phyloP scores from a whole-genome alignment of 2,329 filamentous ascomycete species.

The Penicillium sp. region DNA sequence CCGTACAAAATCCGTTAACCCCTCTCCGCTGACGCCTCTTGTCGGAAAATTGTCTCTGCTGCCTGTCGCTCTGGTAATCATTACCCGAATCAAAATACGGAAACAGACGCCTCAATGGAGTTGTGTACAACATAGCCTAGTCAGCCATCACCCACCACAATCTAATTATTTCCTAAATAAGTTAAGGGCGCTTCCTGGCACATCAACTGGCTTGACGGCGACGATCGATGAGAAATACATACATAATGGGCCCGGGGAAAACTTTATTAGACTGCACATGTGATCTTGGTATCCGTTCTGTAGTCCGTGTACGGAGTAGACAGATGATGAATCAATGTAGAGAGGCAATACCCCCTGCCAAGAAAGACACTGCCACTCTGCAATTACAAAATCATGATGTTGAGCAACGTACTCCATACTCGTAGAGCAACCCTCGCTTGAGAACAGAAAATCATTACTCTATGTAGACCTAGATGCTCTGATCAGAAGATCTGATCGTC shows the following conservation, averaged over 20 bases:
- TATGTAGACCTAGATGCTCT: background rate
- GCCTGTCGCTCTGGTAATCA: slow-evolving; percentile 5
- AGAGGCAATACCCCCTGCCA: background rate
- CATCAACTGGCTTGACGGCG: slow-evolving; percentile 6
- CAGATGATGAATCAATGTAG: background rate
- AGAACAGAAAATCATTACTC: background rate
- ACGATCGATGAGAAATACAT: slow-evolving; percentile 10
- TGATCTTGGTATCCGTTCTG: slow-evolving; percentile 1
- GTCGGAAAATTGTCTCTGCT: background rate
- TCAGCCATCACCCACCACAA: background rate
- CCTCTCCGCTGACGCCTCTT: background rate
- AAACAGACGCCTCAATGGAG: slow-evolving; percentile 6
- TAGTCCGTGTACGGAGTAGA: background rate
- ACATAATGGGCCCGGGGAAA: background rate
- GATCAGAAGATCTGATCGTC: slow-evolving; percentile 3
- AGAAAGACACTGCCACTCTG: background rate
- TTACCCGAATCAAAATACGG: slow-evolving; percentile 8
- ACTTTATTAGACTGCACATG: slow-evolving; percentile 8
- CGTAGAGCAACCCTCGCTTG: background rate
- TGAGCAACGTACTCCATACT: no score
- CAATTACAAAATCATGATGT: background rate
- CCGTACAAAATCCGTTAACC: background rate
- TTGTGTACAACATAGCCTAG: background rate
- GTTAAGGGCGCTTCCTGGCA: background rate
- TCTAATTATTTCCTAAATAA: background rate